Base-by-base conservation (phyloP, 2,329 filamentous ascomycete genomes). In the Graphilbum ipis-grandicollis region DNA sequence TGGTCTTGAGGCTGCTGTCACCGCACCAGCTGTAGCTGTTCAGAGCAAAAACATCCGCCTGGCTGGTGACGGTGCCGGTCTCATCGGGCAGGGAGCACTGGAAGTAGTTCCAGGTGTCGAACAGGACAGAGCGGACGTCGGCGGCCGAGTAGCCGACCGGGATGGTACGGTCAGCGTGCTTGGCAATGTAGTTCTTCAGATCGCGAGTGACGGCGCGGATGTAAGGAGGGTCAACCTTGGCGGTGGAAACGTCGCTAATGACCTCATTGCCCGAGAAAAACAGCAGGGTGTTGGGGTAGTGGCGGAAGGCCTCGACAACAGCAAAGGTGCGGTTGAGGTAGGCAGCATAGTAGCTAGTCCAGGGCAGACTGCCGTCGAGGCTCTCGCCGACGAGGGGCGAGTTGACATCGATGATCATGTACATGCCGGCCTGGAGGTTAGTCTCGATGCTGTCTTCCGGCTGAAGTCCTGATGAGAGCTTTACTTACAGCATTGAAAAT, bases 201-300 rank as follows among this genome's bases (percentile, higher is more conserved):
- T 86, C 80, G 50, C 80, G 76, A 33, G 77, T 84, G 44, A 83
- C 71, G 43, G 80, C 80, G 56, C 74, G 67, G 46, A 77, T 63
- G 54, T 82, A 86, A n/a, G 73, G 76, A 31, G 79, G 78, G 25
- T 71, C 73, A 37, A 55, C 56, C 37, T 62, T 56, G 43, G 71
- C 76, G 28, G 70, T 75, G 32, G 63, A 52, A 35, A 71, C 61
- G 45, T 76, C 62, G 54, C 79, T 75, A 56, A 83, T 80, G 50
- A 84, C 75, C 57, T 85, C 79, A 56, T 85, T 85, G 40, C 74
- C 79, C 33, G 78, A 75, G 62, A 84, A 85, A 68, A 79, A 85
- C 39, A 68, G 62, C n/a, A 76, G 60, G 10, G 71, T 72, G 57
- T 78, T 78, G 49, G 71, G 71, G 50, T 76, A 78, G 56, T 58